Percentiles rank a stretch among this genome's conserved stretches.
phyloP scores from a whole-genome alignment of 2,329 filamentous ascomycete genomes.

The Curvularia eragrostidis region DNA sequence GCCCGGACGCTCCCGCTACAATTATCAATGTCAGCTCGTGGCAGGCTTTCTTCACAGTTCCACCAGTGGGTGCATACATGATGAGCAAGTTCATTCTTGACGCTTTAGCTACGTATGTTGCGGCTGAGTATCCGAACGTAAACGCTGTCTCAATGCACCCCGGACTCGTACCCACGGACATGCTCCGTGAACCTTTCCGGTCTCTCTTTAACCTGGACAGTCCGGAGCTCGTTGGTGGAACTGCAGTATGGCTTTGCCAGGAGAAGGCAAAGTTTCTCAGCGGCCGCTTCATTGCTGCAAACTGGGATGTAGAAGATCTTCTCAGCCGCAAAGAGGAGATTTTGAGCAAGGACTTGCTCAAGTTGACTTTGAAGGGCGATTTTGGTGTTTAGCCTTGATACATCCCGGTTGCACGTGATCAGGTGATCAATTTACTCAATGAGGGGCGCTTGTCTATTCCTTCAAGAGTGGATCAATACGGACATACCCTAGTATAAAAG shows the following conservation, averaged over 20 bases:
- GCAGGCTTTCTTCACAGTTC: slow-evolving; percentile 18
- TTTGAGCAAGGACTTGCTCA: slow-evolving; percentile 21
- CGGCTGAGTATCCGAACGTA: slow-evolving; percentile 26
- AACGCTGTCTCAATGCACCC: slow-evolving; percentile 25
- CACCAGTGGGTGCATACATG: slow-evolving; percentile 17
- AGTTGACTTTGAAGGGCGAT: slow-evolving; percentile 21
- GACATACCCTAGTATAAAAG: neutral
- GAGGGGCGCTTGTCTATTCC: neutral
- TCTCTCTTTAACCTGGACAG: slow-evolving; percentile 28
- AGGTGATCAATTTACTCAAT: neutral
- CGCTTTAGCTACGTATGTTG: slow-evolving; percentile 22
- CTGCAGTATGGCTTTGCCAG: slow-evolving; percentile 33
- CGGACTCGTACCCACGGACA: slow-evolving; percentile 25
- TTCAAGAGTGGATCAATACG: neutral
- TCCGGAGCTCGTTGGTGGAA: slow-evolving; percentile 38
- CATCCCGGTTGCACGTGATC: neutral
- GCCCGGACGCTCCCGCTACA: slow-evolving; percentile 22
- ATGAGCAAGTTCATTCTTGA: slow-evolving; percentile 21
- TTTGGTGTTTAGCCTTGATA: slow-evolving; percentile 15
- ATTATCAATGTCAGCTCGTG: slow-evolving; percentile 30
- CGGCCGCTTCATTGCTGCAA: slow-evolving; percentile 33
- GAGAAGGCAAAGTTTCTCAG: slow-evolving; percentile 37
- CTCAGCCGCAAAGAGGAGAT: slow-evolving; percentile 28
- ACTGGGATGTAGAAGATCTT: slow-evolving; percentile 45
- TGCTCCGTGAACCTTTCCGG: slow-evolving; percentile 22